Base-by-base conservation (phyloP, 192 early-diverging fungal genomes). In the Jimgerdemannia lactiflua region DNA sequence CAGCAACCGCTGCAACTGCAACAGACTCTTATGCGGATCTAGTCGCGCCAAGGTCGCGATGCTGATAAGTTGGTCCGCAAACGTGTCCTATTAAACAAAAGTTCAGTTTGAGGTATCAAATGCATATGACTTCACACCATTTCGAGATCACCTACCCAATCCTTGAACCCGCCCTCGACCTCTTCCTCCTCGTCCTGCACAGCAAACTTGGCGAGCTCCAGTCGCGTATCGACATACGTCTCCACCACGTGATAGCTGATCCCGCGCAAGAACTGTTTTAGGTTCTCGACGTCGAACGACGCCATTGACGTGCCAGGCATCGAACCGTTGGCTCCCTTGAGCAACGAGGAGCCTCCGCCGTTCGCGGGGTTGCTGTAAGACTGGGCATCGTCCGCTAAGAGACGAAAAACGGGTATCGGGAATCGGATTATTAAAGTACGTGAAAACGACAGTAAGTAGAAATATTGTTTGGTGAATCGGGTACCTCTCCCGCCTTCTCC, bases 21-120 rank as follows among this genome's bases (percentile, higher is more conserved):
- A 73, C 41, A 93, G 71, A 10, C 82, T 82, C 74, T 88, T 83
- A 2, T 75, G 78, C 4, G 88, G 81, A 72, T 89, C 82, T 3
- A 92, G 74, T 49, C 94, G 85, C 59, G 85, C 93, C 18, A 95
- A 67, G 3, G 82, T 84, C 11, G 86, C 87, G 68, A 93, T 89
- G 41, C 88, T 78, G 3, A 89, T 79, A 41, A 95, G 79, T 75
- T 94, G 94, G 76, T 95, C 94, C 8, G 80, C 89, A 77, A 91
- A 94, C 14, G 89, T 76, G 43, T 92, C 92, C 78, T 90, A 76
- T 54, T 42, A 4, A 0, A 29, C 41, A 68, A n/a, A 73, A 39
- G 19, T 39, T 29, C 29, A 29, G 43, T 20, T 39, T 70, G 70
- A 78, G 1, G 39, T 17, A 29, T 41, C 68, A 18, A 39, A 75